phyloP scores from a whole-genome alignment of 352 stramenopile genomes.

The Phytophthora hibernalis region DNA sequence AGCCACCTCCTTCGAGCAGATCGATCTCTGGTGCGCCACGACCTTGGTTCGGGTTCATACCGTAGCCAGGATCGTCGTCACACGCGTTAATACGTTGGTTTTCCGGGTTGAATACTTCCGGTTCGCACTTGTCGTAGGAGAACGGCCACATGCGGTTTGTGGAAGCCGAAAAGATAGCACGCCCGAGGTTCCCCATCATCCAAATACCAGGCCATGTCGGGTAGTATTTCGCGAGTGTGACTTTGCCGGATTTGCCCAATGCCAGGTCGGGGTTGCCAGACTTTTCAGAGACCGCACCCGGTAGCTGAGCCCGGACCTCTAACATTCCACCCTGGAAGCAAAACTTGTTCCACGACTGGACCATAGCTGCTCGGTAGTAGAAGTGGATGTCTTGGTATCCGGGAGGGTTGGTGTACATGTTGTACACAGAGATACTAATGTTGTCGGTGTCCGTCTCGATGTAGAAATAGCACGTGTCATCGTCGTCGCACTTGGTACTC shows the following conservation, averaged over 20 bases:
- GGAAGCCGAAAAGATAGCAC: constrained; percentile 94
- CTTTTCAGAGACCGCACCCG: constrained; percentile 68
- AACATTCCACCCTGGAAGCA: constrained; percentile 94
- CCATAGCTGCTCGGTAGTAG: constrained; percentile 78
- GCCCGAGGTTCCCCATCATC: constrained; percentile 96
- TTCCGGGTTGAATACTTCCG: constrained; percentile 39
- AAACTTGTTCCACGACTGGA: constrained; percentile 95
- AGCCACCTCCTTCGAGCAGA: constrained; percentile 89
- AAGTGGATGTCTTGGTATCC: constrained; percentile 54
- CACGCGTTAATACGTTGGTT: constrained; percentile 78
- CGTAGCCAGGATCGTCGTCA: constrained; percentile 89
- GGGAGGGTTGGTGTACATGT: constrained; percentile 59
- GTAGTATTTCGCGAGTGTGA: constrained; percentile 70
- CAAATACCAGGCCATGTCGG: constrained; percentile 96
- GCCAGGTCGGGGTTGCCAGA: constrained; percentile 60
- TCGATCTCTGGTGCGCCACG: constrained; percentile 94
- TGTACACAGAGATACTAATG: constrained; percentile 58
- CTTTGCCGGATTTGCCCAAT: constrained; percentile 55
- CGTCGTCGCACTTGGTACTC: constrained; percentile 50
- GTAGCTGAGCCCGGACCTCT: constrained; percentile 91
- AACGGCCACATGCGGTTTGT: constrained; percentile 97
- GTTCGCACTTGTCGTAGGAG: constrained; percentile 93
- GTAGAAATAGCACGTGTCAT: constrained; percentile 60
- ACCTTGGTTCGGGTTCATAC: constrained; percentile 82
- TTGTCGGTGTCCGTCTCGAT: constrained; percentile 51